These are phyloP conservation scores for Aspergillus brunneoviolaceus DNA, from an alignment of 2,329 filamentous ascomycete genomes.

Conservation along the genomic window DNA sequence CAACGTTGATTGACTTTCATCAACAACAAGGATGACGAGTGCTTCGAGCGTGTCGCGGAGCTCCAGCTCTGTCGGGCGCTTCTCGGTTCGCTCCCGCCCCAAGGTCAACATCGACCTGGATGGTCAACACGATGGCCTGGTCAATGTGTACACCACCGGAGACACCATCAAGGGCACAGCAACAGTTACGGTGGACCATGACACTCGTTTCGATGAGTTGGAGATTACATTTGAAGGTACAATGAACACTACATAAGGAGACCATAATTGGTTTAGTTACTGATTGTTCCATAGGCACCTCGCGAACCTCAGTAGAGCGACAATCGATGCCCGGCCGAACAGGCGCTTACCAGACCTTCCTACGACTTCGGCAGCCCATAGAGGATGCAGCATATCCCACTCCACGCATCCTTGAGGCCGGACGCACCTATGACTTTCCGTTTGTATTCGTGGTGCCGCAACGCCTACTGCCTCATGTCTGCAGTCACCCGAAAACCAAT, in stretches of 20 bases:
- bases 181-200: conserved; percentile 50
- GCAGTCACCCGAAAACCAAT: conserved; percentile 54
- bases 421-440: conserved; percentile 57
- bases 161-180: conserved; percentile 58
- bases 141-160: conserved; percentile 56
- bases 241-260: conserved; percentile 3
- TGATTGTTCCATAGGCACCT: conserved; percentile 42
- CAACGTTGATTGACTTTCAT: not conserved
- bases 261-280: conserved; percentile 1
- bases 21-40: conserved; percentile 13
- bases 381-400: conserved; percentile 53
- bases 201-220: conserved; percentile 58
- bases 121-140: conserved; percentile 34
- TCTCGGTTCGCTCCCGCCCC: conserved; percentile 29
- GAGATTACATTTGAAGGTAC: conserved; percentile 59
- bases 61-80: conserved; percentile 28
- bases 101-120: conserved; percentile 32
- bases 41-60: conserved; percentile 28
- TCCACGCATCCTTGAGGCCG: conserved; percentile 55
- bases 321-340: conserved; percentile 54
- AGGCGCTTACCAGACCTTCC: conserved; percentile 60
- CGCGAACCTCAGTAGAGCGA: conserved; percentile 56
- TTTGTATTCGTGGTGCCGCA: conserved; percentile 65
- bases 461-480: conserved; percentile 59
- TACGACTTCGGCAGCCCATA: conserved; percentile 63